These are phyloP conservation scores for Sporothrix globosa DNA, from an alignment of 2,329 filamentous ascomycete species.

Conservation along the genomic window DNA sequence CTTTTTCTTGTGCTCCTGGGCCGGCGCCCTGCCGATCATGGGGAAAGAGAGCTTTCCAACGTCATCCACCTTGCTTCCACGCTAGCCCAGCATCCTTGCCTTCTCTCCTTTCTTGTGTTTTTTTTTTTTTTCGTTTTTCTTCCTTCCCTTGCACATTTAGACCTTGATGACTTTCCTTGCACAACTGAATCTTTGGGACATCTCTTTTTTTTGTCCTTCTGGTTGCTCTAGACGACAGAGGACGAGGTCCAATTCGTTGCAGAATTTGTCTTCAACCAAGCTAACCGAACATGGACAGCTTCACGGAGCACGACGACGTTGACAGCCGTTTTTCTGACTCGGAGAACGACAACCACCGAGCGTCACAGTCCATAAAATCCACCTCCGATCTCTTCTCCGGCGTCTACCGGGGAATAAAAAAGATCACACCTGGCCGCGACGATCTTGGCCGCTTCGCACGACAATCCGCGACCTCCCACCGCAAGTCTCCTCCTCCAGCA, in stretches of 20 bases:
- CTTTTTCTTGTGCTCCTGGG: slow-evolving; percentile 17
- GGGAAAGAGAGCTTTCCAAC: slow-evolving; percentile 23
- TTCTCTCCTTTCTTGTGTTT: slow-evolving; percentile 25
- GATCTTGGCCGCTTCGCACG: slow-evolving; percentile 50
- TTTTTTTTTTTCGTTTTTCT: neutral
- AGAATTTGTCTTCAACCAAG: slow-evolving; percentile 30
- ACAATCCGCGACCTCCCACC: slow-evolving; percentile 48
- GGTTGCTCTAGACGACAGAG: neutral
- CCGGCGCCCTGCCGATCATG: slow-evolving; percentile 26
- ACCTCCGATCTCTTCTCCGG: slow-evolving; percentile 55
- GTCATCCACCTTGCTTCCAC: slow-evolving; percentile 30
- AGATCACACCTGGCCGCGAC: slow-evolving; percentile 50
- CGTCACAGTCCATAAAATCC: slow-evolving; percentile 44
- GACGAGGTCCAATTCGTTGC: neutral
- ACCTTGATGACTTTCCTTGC: no score
- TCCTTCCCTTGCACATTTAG: neutral
- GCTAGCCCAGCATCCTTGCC: slow-evolving; percentile 26
- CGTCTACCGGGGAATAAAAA: slow-evolving; percentile 57
- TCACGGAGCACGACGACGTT: slow-evolving; percentile 42
- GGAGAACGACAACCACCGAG: slow-evolving; percentile 48
- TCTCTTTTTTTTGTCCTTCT: slow-evolving; percentile 22
- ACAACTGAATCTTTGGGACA: no score
- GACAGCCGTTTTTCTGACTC: slow-evolving; percentile 51
- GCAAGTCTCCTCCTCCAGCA: slow-evolving; percentile 28
- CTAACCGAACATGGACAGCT: slow-evolving; percentile 44